Evolutionary conservation across 2,329 filamentous ascomycete genomes (phyloP).

Genomic region (Stylonectria norvegica): DNA sequence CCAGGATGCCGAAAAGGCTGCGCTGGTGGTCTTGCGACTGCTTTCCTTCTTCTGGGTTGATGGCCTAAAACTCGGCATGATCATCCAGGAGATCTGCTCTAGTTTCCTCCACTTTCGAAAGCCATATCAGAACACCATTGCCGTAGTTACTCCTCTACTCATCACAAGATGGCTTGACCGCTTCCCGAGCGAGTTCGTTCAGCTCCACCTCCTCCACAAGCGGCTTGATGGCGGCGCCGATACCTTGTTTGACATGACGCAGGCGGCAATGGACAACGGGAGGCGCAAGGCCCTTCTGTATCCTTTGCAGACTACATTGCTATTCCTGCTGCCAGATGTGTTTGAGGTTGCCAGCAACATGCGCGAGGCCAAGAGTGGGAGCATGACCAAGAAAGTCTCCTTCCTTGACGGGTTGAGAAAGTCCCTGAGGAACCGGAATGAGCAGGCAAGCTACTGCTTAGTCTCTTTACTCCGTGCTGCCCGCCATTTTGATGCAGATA

Average conservation of each 20-base stretch:
- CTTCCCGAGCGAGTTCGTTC: constrained; percentile 62
- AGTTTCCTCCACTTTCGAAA: constrained; percentile 65
- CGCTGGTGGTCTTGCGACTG: constrained; percentile 55
- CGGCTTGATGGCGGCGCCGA: constrained; percentile 64
- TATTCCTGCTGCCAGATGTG: constrained; percentile 64
- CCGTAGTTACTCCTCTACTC: constrained; percentile 58
- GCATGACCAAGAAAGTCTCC: constrained; percentile 62
- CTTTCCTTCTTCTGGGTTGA: constrained; percentile 65
- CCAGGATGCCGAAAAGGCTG: constrained; percentile 49
- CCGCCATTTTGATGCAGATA: constrained; percentile 60
- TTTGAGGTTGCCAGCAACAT: constrained; percentile 68
- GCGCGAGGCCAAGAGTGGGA: constrained; percentile 58
- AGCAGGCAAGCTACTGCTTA: constrained; percentile 64
- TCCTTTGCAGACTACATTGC: constrained; percentile 59
- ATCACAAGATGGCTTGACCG: constrained; percentile 65
- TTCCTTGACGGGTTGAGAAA: constrained; percentile 64
- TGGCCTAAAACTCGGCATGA: constrained; percentile 54
- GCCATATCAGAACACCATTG: constrained; percentile 60
- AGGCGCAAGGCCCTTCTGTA: constrained; percentile 55
- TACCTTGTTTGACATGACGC: constrained; percentile 66
- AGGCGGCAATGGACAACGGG: constrained; percentile 56
- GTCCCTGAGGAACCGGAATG: constrained; percentile 60
- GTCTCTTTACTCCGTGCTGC: constrained; percentile 60
- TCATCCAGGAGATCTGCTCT: constrained; percentile 65
- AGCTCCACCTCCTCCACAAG: constrained; percentile 57